Conservation (phyloP, 129 eudicot species). For the Pittosporum tobira region DNA sequence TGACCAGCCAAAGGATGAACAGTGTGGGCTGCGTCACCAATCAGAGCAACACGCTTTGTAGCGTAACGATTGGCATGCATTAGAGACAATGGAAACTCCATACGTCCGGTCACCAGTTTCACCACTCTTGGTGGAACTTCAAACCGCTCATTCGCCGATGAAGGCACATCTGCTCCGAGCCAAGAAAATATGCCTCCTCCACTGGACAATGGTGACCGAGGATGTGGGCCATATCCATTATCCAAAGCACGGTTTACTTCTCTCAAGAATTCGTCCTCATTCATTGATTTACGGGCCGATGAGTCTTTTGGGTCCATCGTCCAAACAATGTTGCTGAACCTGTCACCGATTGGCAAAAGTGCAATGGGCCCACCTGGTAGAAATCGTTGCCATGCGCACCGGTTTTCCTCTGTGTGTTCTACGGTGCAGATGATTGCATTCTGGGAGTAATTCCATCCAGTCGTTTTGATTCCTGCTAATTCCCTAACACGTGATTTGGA, state of each 20-base stretch:
- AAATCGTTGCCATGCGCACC: constrained; percentile 94
- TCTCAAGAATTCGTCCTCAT: constrained; percentile 54
- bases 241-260: constrained; percentile 75
- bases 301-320: constrained; percentile 90
- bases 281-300: constrained; percentile 51
- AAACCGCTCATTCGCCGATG: constrained; percentile 50
- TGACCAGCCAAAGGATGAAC: constrained; percentile 99
- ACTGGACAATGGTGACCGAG: constrained; percentile 40
- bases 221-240: constrained; percentile 75
- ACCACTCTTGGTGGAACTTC: constrained; percentile 71
- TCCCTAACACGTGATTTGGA: constrained; percentile 88
- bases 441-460: constrained; percentile 89
- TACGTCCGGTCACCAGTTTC: constrained; percentile 59
- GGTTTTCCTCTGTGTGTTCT: constrained; percentile 51
- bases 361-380: constrained; percentile 91
- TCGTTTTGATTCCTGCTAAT: constrained; percentile 70
- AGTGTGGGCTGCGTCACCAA: constrained; percentile 97
- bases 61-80: constrained; percentile 70
- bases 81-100: constrained; percentile 87
- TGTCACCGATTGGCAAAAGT: constrained; percentile 86
- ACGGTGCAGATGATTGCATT: constrained; percentile 90
- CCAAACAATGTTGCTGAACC: constrained; percentile 95
- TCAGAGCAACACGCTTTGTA: constrained; percentile 52
- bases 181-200: constrained; percentile 36
- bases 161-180: constrained; percentile 31